phyloP scores from a whole-genome alignment of 306 rosid genomes.

The Begonia peltatifolia region DNA sequence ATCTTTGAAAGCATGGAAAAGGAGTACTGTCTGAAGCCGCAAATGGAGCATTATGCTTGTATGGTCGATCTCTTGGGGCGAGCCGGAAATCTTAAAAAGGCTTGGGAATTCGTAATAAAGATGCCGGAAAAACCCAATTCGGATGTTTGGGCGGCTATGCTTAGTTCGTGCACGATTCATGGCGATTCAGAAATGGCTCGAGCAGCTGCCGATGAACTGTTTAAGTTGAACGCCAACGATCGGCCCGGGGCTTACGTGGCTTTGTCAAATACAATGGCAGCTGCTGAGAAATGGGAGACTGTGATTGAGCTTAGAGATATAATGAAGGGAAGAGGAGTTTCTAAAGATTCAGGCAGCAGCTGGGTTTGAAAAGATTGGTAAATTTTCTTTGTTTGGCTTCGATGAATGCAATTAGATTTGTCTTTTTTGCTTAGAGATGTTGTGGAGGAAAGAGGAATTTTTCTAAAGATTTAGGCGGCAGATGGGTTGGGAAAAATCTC shows the following conservation, averaged over 20 bases:
- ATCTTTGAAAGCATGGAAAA: conserved; percentile 58
- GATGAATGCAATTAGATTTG: no score
- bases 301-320: conserved; percentile 73
- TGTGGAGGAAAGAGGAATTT: no score
- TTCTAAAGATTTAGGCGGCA: no score
- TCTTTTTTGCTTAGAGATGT: no score
- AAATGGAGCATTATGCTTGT: conserved; percentile 90
- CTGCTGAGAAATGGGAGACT: conserved; percentile 76
- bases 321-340: conserved; percentile 60
- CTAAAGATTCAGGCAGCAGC: conserved; percentile 57
- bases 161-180: conserved; percentile 71
- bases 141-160: conserved; percentile 84
- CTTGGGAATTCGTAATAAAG: conserved; percentile 55
- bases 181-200: conserved; percentile 64
- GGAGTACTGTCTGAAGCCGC: conserved; percentile 45
- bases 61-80: conserved; percentile 85
- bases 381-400: no score
- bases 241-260: conserved; percentile 84
- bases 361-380: conserved; percentile 31
- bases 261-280: conserved; percentile 76
- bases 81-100: conserved; percentile 52
- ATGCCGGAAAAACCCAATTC: conserved; percentile 72
- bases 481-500: no score
- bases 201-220: conserved; percentile 55
- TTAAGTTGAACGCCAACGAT: conserved; percentile 40